Base-by-base conservation (phyloP, 1,139 yeast genomes). In the Protomyces pachydermus region DNA sequence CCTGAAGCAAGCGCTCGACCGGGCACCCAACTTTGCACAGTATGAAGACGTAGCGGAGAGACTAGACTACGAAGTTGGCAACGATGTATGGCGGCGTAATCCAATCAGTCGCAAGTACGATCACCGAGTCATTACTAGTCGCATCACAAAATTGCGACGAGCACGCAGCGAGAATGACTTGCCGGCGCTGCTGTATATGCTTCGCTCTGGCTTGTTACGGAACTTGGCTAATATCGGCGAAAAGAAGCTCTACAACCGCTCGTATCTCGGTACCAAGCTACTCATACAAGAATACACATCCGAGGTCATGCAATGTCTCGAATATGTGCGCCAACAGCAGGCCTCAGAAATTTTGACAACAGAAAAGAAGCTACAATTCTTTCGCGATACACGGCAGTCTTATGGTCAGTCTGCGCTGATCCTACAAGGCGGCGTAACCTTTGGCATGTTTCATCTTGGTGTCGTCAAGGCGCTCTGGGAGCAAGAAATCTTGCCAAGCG, bases 391-490 rank as follows among this genome's bases (percentile, higher is more conserved):
- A 0, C 79, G 97, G 67, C 88, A 88, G 73, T 89, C 91, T 70
- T 89, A 89, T 65, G 99, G 99, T 0, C 80, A 97, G 65, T 91
- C 98, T 0, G 98, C 98, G 0, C 78, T 93, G 55, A 90, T 95
- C 37, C 80, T 93, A 60, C 87, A 96, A 56, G 99, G 99, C 1
- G 99, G 99, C 1, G 91, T 96, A 16, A 88, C 96, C 3, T 88
- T 91, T 77, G 98, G 98, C 0, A 78, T 91, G 60, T 84, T 91
- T 69, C 98, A 93, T 70, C 87, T 91, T 64, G 99, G 99, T 0
- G 97, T 93, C 0, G 78, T 91, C 62, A 84, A 91, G 4, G 88
- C 95, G 6, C 79, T 93, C 46, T 77, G 87, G 61, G 95, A 89
- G 70, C 81, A 82, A 55, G 85, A 86, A 62, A 78, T 91, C 46